Conservation (phyloP, 2,329 filamentous ascomycete species). For the Fusarium citri region DNA sequence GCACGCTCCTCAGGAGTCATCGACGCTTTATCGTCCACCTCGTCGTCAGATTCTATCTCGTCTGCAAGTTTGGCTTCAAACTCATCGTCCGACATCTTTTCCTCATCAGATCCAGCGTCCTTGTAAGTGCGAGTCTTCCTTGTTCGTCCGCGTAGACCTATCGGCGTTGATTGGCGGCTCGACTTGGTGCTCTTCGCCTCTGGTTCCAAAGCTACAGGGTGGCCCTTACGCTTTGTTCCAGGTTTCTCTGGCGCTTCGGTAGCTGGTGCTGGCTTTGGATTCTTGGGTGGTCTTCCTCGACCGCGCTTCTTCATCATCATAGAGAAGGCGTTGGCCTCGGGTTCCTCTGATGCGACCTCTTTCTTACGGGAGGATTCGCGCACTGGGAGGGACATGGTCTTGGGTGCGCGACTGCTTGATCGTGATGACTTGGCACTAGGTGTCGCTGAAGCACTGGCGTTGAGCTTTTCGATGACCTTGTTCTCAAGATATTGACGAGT, state of each 20-base stretch:
- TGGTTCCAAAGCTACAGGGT: constrained; percentile 49
- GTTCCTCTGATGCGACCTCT: constrained; percentile 30
- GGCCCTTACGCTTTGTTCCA: constrained; percentile 50
- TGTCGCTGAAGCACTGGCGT: constrained; percentile 48
- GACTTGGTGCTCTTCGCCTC: constrained; percentile 78
- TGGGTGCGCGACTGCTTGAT: constrained; percentile 50
- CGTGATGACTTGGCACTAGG: constrained; percentile 51
- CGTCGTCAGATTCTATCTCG: constrained; percentile 62
- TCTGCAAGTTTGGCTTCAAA: constrained; percentile 83
- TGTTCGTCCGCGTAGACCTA: constrained; percentile 62
- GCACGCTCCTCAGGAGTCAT: constrained; percentile 71
- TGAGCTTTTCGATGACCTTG: constrained; percentile 75
- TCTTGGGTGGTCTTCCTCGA: constrained; percentile 40
- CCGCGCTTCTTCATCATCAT: constrained; percentile 64
- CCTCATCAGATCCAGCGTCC: constrained; percentile 69
- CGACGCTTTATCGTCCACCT: constrained; percentile 43
- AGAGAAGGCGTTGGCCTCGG: constrained; percentile 61
- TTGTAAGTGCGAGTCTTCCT: constrained; percentile 63
- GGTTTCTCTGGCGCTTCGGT: constrained; percentile 35
- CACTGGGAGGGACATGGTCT: constrained; percentile 49
- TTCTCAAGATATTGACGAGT: constrained; percentile 83
- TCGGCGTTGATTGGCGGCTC: constrained; percentile 80
- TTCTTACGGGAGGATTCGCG: constrained; percentile 52
- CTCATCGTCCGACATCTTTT: constrained; percentile 79
- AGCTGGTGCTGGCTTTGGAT: constrained; percentile 39